A percentile compares a stretch with the other conserved stretches of the same genome.
Conservation (phyloP, 768 basidiomycete genomes). For the Mycena indigotica region DNA sequence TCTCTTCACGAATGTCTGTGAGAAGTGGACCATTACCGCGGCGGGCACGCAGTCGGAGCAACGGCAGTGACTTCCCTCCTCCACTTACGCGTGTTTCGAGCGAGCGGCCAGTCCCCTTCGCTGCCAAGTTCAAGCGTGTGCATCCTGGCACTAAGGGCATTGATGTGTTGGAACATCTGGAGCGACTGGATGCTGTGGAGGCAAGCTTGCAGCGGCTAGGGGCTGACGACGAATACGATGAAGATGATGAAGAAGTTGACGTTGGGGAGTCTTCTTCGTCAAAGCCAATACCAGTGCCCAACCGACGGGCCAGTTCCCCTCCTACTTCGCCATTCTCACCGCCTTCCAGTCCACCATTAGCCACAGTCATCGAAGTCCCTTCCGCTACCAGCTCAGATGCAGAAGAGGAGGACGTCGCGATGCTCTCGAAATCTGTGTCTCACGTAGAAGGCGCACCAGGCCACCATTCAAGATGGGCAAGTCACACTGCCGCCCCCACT, state of each 20-base stretch:
- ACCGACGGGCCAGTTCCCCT: conserved; percentile 26
- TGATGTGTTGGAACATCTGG: conserved; percentile 81
- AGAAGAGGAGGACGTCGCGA: conserved; percentile 70
- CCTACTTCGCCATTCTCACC: conserved; percentile 54
- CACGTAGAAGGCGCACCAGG: conserved; percentile 62
- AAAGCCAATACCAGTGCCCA: conserved; percentile 26
- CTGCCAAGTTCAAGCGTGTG: conserved; percentile 79
- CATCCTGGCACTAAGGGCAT: conserved; percentile 88
- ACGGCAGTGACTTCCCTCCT: conserved; percentile 73
- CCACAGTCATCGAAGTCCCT: conserved; percentile 58
- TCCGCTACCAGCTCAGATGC: conserved; percentile 57
- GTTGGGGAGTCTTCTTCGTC: conserved; percentile 55
- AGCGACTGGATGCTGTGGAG: conserved; percentile 81
- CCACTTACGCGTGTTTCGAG: conserved; percentile 66
- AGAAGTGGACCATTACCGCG: conserved; percentile 62
- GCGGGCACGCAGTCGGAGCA: conserved; percentile 60
- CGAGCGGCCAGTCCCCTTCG: conserved; percentile 80
- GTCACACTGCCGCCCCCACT: conserved; percentile 35
- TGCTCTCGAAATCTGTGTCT: conserved; percentile 73
- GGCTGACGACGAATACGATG: conserved; percentile 53
- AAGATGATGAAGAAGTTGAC: conserved; percentile 62
- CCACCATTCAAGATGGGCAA: conserved; percentile 38
- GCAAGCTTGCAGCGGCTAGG: conserved; percentile 77
- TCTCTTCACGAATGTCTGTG: conserved; percentile 64
- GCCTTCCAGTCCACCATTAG: conserved; percentile 56